Evolutionary conservation across 2,329 filamentous ascomycete species (phyloP).

Genomic region (Calonectria pteridis): DNA sequence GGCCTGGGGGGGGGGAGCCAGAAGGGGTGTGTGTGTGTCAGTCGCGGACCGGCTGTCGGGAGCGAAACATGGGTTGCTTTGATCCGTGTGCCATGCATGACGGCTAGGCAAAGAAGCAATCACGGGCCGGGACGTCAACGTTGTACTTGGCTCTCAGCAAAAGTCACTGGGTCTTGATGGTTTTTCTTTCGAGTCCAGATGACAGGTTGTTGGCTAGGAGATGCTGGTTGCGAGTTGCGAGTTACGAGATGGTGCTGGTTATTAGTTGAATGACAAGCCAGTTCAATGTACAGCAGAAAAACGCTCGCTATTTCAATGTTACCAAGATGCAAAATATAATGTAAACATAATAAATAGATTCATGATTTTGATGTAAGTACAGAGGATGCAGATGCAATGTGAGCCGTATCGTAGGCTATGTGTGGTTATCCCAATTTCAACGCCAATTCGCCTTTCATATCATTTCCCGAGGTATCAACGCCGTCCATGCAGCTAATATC

Average conservation of each 20-base stretch:
- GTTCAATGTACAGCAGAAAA: neutral
- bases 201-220: neutral
- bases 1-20: neutral
- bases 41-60: neutral
- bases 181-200: neutral
- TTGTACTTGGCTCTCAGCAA: neutral
- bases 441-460: conserved; percentile 8
- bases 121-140: neutral
- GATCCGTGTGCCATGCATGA: neutral
- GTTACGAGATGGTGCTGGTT: neutral
- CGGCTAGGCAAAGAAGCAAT: neutral
- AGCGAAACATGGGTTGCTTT: neutral
- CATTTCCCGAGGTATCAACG: conserved; percentile 13
- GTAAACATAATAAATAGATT: neutral
- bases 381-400: conserved; percentile 8
- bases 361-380: conserved; percentile 2
- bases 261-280: too few relatives aligned
- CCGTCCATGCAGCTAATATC: conserved; percentile 7
- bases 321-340: neutral
- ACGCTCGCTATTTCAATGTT: neutral
- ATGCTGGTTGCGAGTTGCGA: neutral
- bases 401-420: neutral
- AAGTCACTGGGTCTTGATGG: neutral
- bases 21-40: neutral
- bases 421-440: neutral